Evolutionary conservation across 192 early-diverging fungal species (phyloP).

Genomic region (Coemansia nantahalensis): DNA sequence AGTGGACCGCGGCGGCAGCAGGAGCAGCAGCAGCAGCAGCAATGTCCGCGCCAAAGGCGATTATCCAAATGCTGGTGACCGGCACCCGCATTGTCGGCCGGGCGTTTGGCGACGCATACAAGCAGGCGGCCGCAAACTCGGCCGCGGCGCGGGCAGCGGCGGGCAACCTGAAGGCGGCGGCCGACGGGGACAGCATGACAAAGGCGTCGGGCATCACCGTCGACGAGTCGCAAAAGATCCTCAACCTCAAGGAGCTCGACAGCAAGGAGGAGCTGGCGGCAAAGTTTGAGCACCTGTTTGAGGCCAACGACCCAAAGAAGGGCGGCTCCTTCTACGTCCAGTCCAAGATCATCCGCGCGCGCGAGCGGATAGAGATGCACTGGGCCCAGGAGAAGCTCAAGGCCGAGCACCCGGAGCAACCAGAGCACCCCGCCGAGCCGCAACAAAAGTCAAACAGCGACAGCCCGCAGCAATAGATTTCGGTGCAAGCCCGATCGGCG

Average conservation of each 20-base stretch:
- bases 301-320: constrained; percentile 76
- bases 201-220: constrained; percentile 78
- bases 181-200: constrained; percentile 64
- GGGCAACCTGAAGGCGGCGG: constrained; percentile 57
- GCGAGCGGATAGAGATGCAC: constrained; percentile 93
- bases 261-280: constrained; percentile 58
- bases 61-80: constrained; percentile 74
- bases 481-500: too few species aligned
- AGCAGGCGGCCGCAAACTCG: constrained; percentile 73
- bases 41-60: constrained; percentile 65
- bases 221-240: constrained; percentile 88
- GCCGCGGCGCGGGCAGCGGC: constrained; percentile 65
- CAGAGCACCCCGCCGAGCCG: too few species aligned
- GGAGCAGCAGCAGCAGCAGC: neutral
- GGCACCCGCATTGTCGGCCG: constrained; percentile 82
- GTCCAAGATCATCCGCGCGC: constrained; percentile 89
- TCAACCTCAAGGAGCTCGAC: constrained; percentile 76
- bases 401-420: constrained; percentile 31
- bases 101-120: constrained; percentile 93
- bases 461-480: too few species aligned
- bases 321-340: constrained; percentile 95
- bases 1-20: too few species aligned
- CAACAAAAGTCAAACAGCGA: too few species aligned
- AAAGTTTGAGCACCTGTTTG: constrained; percentile 86
- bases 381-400: constrained; percentile 57